Conservation (phyloP, 371 early-diverging fungal genomes). For the Quaeritorhiza haematococci region DNA sequence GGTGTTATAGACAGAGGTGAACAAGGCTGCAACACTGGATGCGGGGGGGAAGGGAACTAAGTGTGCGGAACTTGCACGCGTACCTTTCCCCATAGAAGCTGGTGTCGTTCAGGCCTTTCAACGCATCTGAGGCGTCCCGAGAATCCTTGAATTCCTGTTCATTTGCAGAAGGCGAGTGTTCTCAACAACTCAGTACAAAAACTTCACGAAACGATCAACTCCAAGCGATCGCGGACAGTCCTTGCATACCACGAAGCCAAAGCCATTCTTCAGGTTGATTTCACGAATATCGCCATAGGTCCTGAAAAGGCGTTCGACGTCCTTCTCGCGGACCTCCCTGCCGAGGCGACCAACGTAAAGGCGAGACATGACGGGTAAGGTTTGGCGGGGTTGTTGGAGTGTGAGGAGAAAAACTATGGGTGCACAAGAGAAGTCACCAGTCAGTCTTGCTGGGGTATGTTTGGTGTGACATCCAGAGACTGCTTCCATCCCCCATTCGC, state of each 20-base stretch:
- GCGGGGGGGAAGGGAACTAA: not conserved
- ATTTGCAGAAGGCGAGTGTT: not conserved
- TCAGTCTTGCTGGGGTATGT: no score
- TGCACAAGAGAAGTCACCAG: no score
- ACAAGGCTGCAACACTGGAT: no score
- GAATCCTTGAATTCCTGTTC: slow-evolving; percentile 58
- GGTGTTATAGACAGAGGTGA: not conserved
- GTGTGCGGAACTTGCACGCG: not conserved
- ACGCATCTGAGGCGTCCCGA: slow-evolving; percentile 71
- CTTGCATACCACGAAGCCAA: slow-evolving; percentile 58
- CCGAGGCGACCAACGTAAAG: slow-evolving; percentile 51
- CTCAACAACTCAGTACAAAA: slow-evolving; percentile 1
- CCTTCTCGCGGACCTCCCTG: slow-evolving; percentile 59
- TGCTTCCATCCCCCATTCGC: no score
- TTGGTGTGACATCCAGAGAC: no score
- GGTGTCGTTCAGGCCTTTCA: slow-evolving; percentile 64
- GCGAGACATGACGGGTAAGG: no score
- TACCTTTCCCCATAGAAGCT: slow-evolving; percentile 74
- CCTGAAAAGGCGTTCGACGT: slow-evolving; percentile 65
- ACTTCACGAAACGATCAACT: not conserved
- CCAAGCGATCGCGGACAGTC: not conserved
- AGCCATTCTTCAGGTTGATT: slow-evolving; percentile 66
- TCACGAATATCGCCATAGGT: slow-evolving; percentile 64
- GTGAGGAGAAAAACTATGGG: no score
- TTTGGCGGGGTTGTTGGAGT: no score